Evolutionary conservation across 495 filamentous ascomycete genomes (phyloP), one percentile per base, ranked within the genome.

Genomic region (Collariella sp.): DNA sequence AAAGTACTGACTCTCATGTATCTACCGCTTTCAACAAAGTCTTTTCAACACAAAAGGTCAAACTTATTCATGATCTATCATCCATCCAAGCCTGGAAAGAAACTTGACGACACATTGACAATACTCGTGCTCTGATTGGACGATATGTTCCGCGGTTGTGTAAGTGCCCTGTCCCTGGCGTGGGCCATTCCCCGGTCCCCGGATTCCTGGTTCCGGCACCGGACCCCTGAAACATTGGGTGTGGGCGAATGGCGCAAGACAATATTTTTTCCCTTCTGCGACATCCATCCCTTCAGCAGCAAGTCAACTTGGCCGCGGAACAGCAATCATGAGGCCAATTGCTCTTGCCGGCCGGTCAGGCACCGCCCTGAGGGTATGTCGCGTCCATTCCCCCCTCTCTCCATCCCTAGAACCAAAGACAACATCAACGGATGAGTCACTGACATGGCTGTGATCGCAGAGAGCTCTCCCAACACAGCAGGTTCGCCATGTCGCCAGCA

Each of bases 301-400:
- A 48, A 45, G n/a, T 41, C 16, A 22, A 47, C 24, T 50, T 40
- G 56, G 62, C 47, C 39, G 56, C 49, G 29, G 44, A 19, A 55
- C 26, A 43, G 29, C 46, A 52, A 64, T 22, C 16, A 71, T 71
- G 69, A 68, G 67, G 61, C 55, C 69, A 66, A 71, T 71, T 64
- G 64, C 67, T 49, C 59, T 71, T 35, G 67, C 67, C 60, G 59
- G 67, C 54, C 64, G 69, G 47, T 65, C 69, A 39, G 67, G 69
- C 56, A 55, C 46, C 12, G 62, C 59, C 53, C 60, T 71, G 35
- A 64, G 48, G 64, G 69, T 71, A 61, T 39, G 55, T 46, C 20
- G 5, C 33, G 13, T 1, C 24, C 18, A 1, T 38, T 22, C 24
- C 34, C 10, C 44, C 18, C 7, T 12, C 11, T 7, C 7, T 29